A percentile compares a stretch with the other conserved stretches of the same genome.
phyloP scores from a whole-genome alignment of 2,329 filamentous ascomycete genomes.

The Ilyonectria robusta region DNA sequence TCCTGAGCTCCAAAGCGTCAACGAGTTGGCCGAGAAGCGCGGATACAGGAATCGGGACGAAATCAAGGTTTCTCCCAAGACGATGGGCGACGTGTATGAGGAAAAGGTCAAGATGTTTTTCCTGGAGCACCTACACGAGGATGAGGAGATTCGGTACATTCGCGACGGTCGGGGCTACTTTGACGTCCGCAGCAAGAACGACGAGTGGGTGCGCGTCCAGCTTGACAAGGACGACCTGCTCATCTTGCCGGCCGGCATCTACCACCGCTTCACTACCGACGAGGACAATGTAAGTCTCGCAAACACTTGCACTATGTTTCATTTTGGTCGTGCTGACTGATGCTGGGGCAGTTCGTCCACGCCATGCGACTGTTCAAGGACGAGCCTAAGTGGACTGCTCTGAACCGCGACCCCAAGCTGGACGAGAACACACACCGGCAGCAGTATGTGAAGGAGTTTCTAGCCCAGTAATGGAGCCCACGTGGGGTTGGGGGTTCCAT shows the following conservation, averaged over 20 bases:
- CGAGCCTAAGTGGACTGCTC: conserved; percentile 96
- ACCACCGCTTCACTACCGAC: conserved; percentile 97
- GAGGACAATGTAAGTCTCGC: conserved; percentile 81
- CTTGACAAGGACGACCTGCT: conserved; percentile 92
- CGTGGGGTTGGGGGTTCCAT: conserved; percentile 28
- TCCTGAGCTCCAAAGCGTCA: conserved; percentile 75
- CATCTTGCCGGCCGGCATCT: conserved; percentile 94
- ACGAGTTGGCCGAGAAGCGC: conserved; percentile 80
- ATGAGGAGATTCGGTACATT: conserved; percentile 98
- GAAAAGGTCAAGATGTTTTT: conserved; percentile 96
- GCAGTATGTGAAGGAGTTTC: conserved; percentile 76
- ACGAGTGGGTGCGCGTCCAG: conserved; percentile 90
- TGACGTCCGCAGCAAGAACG: conserved; percentile 86
- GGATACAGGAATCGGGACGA: conserved; percentile 96
- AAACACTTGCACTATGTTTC: neutral
- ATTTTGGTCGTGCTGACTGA: conserved; percentile 2
- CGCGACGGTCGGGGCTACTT: conserved; percentile 91
- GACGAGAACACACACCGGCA: conserved; percentile 85
- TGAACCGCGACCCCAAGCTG: conserved; percentile 84
- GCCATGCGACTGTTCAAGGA: conserved; percentile 98
- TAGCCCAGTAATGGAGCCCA: conserved; percentile 49
- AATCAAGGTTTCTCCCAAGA: conserved; percentile 87
- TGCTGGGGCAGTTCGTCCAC: conserved; percentile 81
- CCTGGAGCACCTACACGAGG: conserved; percentile 95
- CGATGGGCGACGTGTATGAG: conserved; percentile 91